Evolutionary conservation across 2,329 filamentous ascomycete genomes (phyloP).

Genomic region (Gremmenia infestans): DNA sequence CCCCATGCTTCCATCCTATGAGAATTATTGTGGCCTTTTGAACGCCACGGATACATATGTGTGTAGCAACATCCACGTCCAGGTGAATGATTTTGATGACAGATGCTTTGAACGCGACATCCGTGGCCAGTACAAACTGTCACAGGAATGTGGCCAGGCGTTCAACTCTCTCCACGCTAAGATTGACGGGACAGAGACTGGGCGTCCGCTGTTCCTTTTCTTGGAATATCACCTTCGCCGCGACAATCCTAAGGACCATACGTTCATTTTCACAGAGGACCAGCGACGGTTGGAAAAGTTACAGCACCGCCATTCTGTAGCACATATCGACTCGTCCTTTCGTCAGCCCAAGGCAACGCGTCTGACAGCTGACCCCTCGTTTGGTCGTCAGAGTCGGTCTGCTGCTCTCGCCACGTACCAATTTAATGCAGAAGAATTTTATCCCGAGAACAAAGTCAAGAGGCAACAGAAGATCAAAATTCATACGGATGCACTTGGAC

Average conservation of each 20-base stretch:
- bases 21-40: constrained; percentile 16
- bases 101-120: constrained; percentile 35
- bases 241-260: constrained; percentile 42
- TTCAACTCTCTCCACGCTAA: constrained; percentile 45
- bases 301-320: constrained; percentile 41
- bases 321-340: constrained; percentile 42
- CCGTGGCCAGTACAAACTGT: constrained; percentile 44
- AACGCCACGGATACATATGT: constrained; percentile 23
- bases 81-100: constrained; percentile 27
- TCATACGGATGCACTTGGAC: background rate
- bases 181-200: background rate
- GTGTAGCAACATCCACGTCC: constrained; percentile 39
- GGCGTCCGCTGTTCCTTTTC: constrained; percentile 47
- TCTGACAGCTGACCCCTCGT: too few species aligned
- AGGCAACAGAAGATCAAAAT: background rate
- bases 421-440: background rate
- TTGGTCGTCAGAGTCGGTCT: too few species aligned
- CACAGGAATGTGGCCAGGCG: constrained; percentile 54
- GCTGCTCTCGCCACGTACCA: too few species aligned
- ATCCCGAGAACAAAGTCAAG: too few species aligned
- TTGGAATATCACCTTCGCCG: constrained; percentile 47
- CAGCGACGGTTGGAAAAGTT: constrained; percentile 41
- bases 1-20: constrained; percentile 18
- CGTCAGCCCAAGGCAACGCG: constrained; percentile 28
- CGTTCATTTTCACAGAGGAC: constrained; percentile 52